phyloP scores from a whole-genome alignment of 768 basidiomycete species.

The Mycena pura region DNA sequence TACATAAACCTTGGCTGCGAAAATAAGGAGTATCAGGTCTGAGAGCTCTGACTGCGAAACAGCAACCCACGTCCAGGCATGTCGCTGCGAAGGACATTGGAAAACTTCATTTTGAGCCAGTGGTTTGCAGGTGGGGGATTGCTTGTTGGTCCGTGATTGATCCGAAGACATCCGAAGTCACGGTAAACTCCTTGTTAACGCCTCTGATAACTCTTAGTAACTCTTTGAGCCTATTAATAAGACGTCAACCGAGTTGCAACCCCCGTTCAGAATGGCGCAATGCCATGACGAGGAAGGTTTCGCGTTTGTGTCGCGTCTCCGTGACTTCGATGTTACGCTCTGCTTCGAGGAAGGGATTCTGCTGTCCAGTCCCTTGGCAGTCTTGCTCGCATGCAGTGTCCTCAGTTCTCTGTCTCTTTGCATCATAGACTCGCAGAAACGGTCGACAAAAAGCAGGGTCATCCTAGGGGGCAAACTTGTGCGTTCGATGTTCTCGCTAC shows the following conservation, averaged over 20 bases:
- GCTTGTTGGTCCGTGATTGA: too few species aligned
- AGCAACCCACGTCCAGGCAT: constrained; percentile 86
- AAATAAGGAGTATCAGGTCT: neutral
- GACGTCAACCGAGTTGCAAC: neutral
- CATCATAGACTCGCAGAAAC: constrained; percentile 31
- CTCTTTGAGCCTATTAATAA: too few species aligned
- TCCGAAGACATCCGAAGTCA: too few species aligned
- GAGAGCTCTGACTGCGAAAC: constrained; percentile 7
- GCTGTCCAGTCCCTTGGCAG: constrained; percentile 55
- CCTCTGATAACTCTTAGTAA: too few species aligned
- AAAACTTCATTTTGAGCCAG: constrained; percentile 65
- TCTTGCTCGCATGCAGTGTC: constrained; percentile 51
- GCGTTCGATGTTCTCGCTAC: constrained; percentile 33
- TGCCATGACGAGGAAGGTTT: constrained; percentile 73
- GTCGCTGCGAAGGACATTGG: constrained; percentile 64
- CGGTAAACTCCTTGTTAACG: too few species aligned
- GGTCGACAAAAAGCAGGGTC: constrained; percentile 56
- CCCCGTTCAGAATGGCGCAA: neutral
- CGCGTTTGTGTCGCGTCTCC: constrained; percentile 58
- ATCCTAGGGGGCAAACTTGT: constrained; percentile 73
- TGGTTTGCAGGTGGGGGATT: too few species aligned
- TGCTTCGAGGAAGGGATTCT: constrained; percentile 84
- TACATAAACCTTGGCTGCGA: constrained; percentile 81
- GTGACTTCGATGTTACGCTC: constrained; percentile 78
- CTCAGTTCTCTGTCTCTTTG: constrained; percentile 42